These are phyloP conservation scores for Ganoderma sp. DNA, from an alignment of 1,284 basidiomycete genomes.

Conservation along the genomic window DNA sequence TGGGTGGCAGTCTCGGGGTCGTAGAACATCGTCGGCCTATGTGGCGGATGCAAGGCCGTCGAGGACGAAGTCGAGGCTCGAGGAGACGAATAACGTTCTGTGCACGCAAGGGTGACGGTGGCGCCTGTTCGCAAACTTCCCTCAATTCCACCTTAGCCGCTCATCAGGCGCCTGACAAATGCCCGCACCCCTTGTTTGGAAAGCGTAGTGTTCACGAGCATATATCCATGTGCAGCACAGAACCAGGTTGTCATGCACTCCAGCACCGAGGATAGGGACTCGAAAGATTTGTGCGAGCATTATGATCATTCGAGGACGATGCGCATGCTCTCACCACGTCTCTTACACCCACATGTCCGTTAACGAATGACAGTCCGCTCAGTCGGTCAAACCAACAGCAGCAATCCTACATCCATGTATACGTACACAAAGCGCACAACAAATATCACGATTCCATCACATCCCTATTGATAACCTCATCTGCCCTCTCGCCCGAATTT, in stretches of 20 bases:
- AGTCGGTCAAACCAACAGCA: neutral
- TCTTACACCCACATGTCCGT: neutral
- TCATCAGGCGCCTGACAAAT: slow-evolving; percentile 20
- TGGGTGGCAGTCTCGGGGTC: slow-evolving; percentile 65
- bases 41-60: slow-evolving; percentile 13
- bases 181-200: neutral
- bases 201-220: neutral
- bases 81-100: slow-evolving; percentile 27
- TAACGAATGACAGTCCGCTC: neutral
- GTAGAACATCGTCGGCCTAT: slow-evolving; percentile 57
- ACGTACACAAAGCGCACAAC: neutral
- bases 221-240: too few relatives aligned
- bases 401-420: slow-evolving; percentile 2
- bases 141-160: slow-evolving; percentile 8
- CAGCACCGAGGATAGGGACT: too few relatives aligned
- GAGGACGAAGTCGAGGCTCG: slow-evolving; percentile 12
- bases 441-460: neutral
- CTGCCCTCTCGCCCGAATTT: slow-evolving; percentile 2
- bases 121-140: slow-evolving; percentile 32
- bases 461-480: neutral
- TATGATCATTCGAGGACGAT: too few relatives aligned
- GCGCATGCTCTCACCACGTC: neutral
- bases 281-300: too few relatives aligned
- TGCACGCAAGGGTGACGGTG: slow-evolving; percentile 10
- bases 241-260: too few relatives aligned